Evolutionary conservation across 768 basidiomycete genomes (phyloP).

Genomic region (Amanita jacksonii): DNA sequence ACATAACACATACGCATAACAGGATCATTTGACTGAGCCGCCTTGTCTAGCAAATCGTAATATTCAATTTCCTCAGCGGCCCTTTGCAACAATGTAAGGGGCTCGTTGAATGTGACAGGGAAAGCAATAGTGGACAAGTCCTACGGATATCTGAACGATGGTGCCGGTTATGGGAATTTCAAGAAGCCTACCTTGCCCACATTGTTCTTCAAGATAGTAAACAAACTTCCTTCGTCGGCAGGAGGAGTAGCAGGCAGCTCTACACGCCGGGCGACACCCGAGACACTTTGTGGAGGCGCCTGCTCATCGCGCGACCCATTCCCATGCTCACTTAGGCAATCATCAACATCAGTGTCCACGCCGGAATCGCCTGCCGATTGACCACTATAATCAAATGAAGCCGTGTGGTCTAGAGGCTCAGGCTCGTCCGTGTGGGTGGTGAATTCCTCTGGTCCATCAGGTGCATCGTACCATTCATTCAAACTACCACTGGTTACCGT

Average conservation of each 20-base stretch:
- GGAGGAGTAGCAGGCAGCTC: constrained; percentile 49
- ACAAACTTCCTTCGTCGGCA: constrained; percentile 75
- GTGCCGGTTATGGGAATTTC: background rate
- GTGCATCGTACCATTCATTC: constrained; percentile 72
- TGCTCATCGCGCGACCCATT: too few species aligned
- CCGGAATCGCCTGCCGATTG: constrained; percentile 37
- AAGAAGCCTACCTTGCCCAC: constrained; percentile 60
- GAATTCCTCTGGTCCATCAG: constrained; percentile 62
- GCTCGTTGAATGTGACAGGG: constrained; percentile 89
- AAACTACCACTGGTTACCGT: constrained; percentile 45
- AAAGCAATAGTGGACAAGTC: constrained; percentile 76
- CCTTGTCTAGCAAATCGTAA: constrained; percentile 55
- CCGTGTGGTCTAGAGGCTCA: constrained; percentile 22
- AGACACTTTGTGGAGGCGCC: too few species aligned
- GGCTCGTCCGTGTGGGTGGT: constrained; percentile 41
- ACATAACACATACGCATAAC: constrained; percentile 65
- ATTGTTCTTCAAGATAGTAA: constrained; percentile 78
- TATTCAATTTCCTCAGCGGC: constrained; percentile 83
- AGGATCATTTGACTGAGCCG: constrained; percentile 46
- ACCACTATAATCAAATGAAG: constrained; percentile 31
- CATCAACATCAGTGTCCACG: constrained; percentile 44
- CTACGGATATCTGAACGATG: constrained; percentile 25
- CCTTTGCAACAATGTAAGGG: constrained; percentile 72
- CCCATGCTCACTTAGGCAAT: too few species aligned
- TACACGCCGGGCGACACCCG: constrained; percentile 43